Conservation (phyloP, 345 rosid species). For the Pugionium dolabratum region DNA sequence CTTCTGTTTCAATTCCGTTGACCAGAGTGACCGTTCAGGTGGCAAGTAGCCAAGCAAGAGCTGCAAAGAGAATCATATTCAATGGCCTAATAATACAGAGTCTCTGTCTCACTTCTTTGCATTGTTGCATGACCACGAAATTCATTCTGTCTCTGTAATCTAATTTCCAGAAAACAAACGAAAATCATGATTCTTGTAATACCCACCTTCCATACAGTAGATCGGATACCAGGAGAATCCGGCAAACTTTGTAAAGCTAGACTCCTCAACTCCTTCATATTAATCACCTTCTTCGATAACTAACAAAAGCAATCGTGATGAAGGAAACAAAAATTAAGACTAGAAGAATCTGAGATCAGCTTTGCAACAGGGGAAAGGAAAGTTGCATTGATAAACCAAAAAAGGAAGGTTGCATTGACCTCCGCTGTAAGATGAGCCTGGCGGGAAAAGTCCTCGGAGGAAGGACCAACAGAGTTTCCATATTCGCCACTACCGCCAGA, state of each 20-base stretch:
- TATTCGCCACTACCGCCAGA: slow-evolving; percentile 43
- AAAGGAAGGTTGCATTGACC: slow-evolving; percentile 46
- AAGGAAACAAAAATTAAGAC: not conserved
- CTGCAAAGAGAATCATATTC: slow-evolving; percentile 47
- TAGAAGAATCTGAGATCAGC: not conserved
- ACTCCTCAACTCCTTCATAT: slow-evolving; percentile 78
- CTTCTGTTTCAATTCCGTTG: slow-evolving; percentile 73
- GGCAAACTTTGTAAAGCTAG: slow-evolving; percentile 82
- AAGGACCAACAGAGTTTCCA: slow-evolving; percentile 45
- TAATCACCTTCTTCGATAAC: slow-evolving; percentile 85
- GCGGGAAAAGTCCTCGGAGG: slow-evolving; percentile 71
- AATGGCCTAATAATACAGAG: not conserved
- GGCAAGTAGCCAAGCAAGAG: slow-evolving; percentile 89
- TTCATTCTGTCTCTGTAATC: not conserved
- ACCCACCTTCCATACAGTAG: slow-evolving; percentile 88
- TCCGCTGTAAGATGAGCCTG: slow-evolving; percentile 81
- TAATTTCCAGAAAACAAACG: not conserved
- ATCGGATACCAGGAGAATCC: slow-evolving; percentile 82
- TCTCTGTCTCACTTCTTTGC: slow-evolving; percentile 1
- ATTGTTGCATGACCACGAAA: not conserved
- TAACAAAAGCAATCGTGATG: slow-evolving; percentile 24
- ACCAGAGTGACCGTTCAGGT: slow-evolving; percentile 83
- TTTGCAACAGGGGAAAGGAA: not conserved
- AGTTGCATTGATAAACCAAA: not conserved
- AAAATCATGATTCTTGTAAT: not conserved